These are phyloP conservation scores for Agrocybe chaxingu DNA, from an alignment of 768 basidiomycete genomes.

Conservation along the genomic window DNA sequence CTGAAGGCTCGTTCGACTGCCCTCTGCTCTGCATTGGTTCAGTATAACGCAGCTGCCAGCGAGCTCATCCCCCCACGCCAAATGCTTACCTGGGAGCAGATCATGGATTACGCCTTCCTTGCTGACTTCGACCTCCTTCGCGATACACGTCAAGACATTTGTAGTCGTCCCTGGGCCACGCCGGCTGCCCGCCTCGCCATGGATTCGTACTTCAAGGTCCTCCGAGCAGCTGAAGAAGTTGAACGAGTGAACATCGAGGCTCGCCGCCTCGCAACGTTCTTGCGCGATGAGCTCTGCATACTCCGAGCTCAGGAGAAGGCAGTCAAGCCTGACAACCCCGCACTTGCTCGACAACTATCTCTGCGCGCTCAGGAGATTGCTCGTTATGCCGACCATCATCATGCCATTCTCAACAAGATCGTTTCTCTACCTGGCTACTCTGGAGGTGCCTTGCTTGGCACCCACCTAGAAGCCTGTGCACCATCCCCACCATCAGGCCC, in stretches of 20 bases:
- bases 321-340: too few relatives aligned
- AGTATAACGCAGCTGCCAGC: not conserved
- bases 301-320: too few relatives aligned
- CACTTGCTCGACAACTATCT: too few relatives aligned
- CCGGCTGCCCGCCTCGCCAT: slow-evolving; percentile 13
- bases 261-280: slow-evolving; percentile 2
- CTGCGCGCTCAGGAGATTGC: too few relatives aligned
- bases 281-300: slow-evolving; percentile 5
- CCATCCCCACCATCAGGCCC: too few relatives aligned
- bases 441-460: too few relatives aligned
- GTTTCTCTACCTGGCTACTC: too few relatives aligned
- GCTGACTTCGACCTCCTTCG: slow-evolving; percentile 17
- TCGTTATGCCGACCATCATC: too few relatives aligned
- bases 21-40: too few relatives aligned
- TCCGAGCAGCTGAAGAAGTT: slow-evolving; percentile 13
- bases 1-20: too few relatives aligned
- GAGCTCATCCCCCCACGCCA: not conserved
- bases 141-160: slow-evolving; percentile 18
- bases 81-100: slow-evolving; percentile 6
- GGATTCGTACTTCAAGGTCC: slow-evolving; percentile 17
- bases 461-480: too few relatives aligned
- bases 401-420: too few relatives aligned
- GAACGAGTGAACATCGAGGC: slow-evolving; percentile 13
- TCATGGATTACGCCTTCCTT: slow-evolving; percentile 9
- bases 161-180: slow-evolving; percentile 15